Evolutionary conservation across 108 stramenopile genomes (phyloP).

Genomic region (Skeletonema marinoi): DNA sequence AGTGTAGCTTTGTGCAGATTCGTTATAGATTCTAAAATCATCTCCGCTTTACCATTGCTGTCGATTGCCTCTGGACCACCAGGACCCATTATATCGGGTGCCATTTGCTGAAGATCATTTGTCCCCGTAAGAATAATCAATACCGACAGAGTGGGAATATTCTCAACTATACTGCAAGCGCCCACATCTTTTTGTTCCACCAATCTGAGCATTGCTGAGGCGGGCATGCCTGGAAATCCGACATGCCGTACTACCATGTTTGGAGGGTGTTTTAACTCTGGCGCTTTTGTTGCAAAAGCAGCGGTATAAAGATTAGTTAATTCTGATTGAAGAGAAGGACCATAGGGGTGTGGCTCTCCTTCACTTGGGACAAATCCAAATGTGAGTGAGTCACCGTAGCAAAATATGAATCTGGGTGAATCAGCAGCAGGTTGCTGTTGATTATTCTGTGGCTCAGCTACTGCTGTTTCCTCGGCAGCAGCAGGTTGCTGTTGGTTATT

Average conservation of each 20-base stretch:
- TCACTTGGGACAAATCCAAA: constrained; percentile 57
- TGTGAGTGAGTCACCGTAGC: constrained; percentile 79
- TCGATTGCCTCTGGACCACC: background rate
- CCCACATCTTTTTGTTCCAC: constrained; percentile 29
- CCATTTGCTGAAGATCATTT: constrained; percentile 65
- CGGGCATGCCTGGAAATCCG: constrained; percentile 75
- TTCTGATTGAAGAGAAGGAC: constrained; percentile 57
- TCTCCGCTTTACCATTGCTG: background rate
- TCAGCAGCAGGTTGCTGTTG: background rate
- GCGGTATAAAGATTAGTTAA: background rate
- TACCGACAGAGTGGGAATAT: constrained; percentile 43
- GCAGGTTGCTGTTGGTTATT: background rate
- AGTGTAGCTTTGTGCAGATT: constrained; percentile 16
- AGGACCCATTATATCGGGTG: background rate
- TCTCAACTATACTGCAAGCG: constrained; percentile 24
- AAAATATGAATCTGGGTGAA: constrained; percentile 46
- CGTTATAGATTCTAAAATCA: constrained; percentile 34
- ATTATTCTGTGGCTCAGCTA: background rate
- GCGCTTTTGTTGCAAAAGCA: background rate
- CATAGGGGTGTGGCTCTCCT: constrained; percentile 59
- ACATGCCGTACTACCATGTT: constrained; percentile 45
- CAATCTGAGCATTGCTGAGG: constrained; percentile 49
- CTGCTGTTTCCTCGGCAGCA: background rate
- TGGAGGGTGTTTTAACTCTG: background rate
- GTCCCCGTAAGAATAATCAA: constrained; percentile 68